Percentiles rank a stretch among this genome's conserved stretches.
phyloP scores from a whole-genome alignment of 1,284 basidiomycete species.

The Boletus holoroseus region DNA sequence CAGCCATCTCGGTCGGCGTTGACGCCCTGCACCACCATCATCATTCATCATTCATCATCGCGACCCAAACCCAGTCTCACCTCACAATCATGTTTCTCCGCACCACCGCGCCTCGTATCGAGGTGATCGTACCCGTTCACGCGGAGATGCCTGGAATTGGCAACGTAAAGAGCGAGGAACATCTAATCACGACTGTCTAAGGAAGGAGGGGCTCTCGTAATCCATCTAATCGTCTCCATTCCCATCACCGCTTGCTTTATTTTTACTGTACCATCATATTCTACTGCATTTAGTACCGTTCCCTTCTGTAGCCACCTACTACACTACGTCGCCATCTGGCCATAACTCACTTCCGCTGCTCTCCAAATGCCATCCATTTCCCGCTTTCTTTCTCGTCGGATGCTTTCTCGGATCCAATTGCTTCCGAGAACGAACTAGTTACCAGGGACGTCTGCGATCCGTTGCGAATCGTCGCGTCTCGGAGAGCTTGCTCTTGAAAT shows the following conservation, averaged over 20 bases:
- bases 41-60: neutral
- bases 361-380: neutral
- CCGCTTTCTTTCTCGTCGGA: no score
- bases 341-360: conserved; percentile 2
- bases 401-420: neutral
- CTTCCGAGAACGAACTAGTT: neutral
- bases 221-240: conserved; percentile 13
- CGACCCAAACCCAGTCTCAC: neutral
- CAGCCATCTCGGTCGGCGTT: neutral
- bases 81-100: conserved; percentile 7
- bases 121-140: conserved; percentile 6
- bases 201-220: conserved; percentile 22
- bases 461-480: conserved; percentile 8
- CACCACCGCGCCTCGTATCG: conserved; percentile 4
- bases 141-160: conserved; percentile 7
- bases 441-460: neutral
- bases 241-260: conserved; percentile 1
- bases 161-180: conserved; percentile 1
- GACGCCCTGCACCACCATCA: conserved; percentile 1
- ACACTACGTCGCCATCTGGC: conserved; percentile 11
- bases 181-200: conserved; percentile 20
- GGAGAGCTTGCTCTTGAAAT: neutral
- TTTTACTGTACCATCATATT: conserved; percentile 7
- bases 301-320: conserved; percentile 19
- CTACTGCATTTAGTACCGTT: conserved; percentile 5